Percentiles rank a stretch among this genome's conserved stretches.
These are phyloP conservation scores for Talaromyces rugulosus DNA, from an alignment of 2,329 filamentous ascomycete genomes.

Conservation along the genomic window DNA sequence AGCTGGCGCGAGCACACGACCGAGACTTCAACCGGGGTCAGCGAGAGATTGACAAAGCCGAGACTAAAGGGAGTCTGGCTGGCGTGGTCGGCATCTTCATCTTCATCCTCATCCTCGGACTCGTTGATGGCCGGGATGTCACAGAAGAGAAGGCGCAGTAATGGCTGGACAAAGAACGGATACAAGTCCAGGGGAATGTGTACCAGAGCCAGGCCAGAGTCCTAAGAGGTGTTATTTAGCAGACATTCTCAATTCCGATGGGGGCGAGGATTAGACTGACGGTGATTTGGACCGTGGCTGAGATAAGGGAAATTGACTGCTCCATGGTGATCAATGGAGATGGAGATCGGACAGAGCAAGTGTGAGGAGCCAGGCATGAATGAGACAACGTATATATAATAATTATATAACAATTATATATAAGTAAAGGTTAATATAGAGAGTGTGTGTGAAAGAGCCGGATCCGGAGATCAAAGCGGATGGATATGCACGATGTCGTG, in stretches of 20 bases:
- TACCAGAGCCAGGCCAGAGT: constrained; percentile 80
- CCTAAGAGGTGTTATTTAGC: constrained; percentile 49
- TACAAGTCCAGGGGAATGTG: constrained; percentile 82
- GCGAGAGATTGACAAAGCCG: constrained; percentile 86
- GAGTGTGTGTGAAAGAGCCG: background rate
- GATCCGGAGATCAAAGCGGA: background rate
- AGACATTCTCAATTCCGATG: background rate
- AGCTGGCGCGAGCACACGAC: constrained; percentile 79
- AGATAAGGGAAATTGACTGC: constrained; percentile 25
- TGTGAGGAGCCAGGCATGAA: background rate
- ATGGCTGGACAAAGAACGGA: constrained; percentile 74
- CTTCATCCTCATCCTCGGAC: constrained; percentile 29
- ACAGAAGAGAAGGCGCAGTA: constrained; percentile 79
- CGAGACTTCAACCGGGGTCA: constrained; percentile 89
- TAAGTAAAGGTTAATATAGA: background rate
- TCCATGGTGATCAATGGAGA: constrained; percentile 19
- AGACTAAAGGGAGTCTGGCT: constrained; percentile 43
- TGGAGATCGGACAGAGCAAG: background rate
- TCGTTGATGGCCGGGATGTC: constrained; percentile 32
- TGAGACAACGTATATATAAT: background rate
- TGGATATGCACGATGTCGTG: background rate
- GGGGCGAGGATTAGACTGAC: constrained; percentile 15
- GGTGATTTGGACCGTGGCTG: constrained; percentile 30
- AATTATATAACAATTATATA: background rate
- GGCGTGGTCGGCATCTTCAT: constrained; percentile 30